These are phyloP conservation scores for Talaromyces funiculosus DNA, from an alignment of 2,329 filamentous ascomycete species.

Conservation along the genomic window DNA sequence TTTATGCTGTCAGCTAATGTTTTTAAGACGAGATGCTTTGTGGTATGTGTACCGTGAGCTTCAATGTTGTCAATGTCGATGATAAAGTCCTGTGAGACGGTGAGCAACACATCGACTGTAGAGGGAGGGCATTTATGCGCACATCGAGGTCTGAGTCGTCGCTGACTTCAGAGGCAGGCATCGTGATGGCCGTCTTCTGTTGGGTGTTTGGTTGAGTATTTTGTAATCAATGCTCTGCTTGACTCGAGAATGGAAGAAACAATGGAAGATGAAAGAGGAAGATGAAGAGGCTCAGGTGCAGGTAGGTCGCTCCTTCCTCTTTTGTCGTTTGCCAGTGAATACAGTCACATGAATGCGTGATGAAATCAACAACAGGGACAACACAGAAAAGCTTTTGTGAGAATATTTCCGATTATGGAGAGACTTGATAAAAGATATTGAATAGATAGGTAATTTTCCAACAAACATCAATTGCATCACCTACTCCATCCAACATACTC, in stretches of 20 bases:
- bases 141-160: slow-evolving; percentile 51
- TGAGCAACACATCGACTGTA: background rate
- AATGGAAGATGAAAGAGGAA: background rate
- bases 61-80: slow-evolving; percentile 63
- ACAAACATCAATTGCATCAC: background rate
- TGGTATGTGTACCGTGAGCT: slow-evolving; percentile 48
- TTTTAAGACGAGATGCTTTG: background rate
- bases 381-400: background rate
- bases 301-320: slow-evolving; percentile 5
- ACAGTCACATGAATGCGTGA: slow-evolving; percentile 3
- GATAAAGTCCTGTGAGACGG: slow-evolving; percentile 49
- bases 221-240: background rate
- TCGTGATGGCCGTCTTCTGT: slow-evolving; percentile 20
- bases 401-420: slow-evolving; percentile 4
- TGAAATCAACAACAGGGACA: background rate
- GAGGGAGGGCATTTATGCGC: slow-evolving; percentile 9
- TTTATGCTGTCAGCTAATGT: slow-evolving; percentile 19
- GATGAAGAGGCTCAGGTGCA: background rate
- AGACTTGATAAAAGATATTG: background rate
- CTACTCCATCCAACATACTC: slow-evolving; percentile 6
- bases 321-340: background rate
- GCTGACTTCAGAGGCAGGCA: slow-evolving; percentile 50
- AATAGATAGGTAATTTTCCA: background rate
- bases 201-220: background rate
- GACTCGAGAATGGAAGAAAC: background rate